phyloP scores from a whole-genome alignment of 2,329 filamentous ascomycete species.

The Rhinocladiella similis region DNA sequence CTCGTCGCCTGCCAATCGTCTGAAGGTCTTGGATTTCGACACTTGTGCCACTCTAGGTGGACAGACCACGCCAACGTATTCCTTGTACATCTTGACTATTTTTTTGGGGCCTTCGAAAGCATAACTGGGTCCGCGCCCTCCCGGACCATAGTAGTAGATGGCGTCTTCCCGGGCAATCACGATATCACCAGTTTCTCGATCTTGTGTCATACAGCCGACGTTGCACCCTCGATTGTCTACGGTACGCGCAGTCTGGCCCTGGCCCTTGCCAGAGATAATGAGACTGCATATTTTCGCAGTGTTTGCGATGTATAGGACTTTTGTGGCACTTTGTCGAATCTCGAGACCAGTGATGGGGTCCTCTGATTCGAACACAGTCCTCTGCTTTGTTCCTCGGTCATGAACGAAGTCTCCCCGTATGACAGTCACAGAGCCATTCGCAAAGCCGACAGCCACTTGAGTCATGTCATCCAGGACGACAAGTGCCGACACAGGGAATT shows the following conservation, averaged over 20 bases:
- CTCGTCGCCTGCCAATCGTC: slow-evolving; percentile 70
- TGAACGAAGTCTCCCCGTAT: slow-evolving; percentile 93
- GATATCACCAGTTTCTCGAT: slow-evolving; percentile 76
- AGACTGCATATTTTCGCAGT: slow-evolving; percentile 85
- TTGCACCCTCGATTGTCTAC: slow-evolving; percentile 88
- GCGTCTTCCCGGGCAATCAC: slow-evolving; percentile 94
- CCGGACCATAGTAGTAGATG: slow-evolving; percentile 86
- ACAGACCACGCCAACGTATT: slow-evolving; percentile 85
- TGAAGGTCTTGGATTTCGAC: slow-evolving; percentile 60
- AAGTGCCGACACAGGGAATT: slow-evolving; percentile 93
- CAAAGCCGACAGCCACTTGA: slow-evolving; percentile 93
- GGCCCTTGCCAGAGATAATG: slow-evolving; percentile 81
- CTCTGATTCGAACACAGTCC: slow-evolving; percentile 93
- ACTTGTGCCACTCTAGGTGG: slow-evolving; percentile 64
- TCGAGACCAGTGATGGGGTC: slow-evolving; percentile 93
- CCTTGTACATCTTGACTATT: slow-evolving; percentile 72
- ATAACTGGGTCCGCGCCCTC: slow-evolving; percentile 82
- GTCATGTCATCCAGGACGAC: slow-evolving; percentile 82
- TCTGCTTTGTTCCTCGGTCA: slow-evolving; percentile 89
- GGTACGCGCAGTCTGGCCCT: slow-evolving; percentile 83
- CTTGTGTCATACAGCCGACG: slow-evolving; percentile 91
- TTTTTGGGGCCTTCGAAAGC: slow-evolving; percentile 92
- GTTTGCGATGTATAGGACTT: slow-evolving; percentile 87
- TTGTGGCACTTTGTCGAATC: slow-evolving; percentile 64
- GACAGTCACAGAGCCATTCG: slow-evolving; percentile 89